phyloP scores from a whole-genome alignment of 805 yeast species.

The Ogataea trehalophila region DNA sequence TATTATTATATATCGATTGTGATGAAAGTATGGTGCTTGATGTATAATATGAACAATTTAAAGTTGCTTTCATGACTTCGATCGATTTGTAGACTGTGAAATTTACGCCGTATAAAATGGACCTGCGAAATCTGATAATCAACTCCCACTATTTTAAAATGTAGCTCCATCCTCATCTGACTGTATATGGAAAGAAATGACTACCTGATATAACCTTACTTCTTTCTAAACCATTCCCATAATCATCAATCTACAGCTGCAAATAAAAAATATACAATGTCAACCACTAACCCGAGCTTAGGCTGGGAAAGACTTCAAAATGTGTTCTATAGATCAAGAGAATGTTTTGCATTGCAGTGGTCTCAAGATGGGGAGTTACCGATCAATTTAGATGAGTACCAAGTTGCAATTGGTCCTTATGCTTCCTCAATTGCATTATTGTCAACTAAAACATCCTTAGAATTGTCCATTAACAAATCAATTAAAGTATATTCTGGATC shows the following conservation, averaged over 20 bases:
- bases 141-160: too few species aligned
- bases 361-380: slow-evolving; percentile 17
- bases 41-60: neutral
- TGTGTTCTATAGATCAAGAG: slow-evolving; percentile 59
- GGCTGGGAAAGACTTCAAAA: slow-evolving; percentile 76
- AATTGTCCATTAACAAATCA: slow-evolving; percentile 2
- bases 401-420: slow-evolving; percentile 45
- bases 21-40: neutral
- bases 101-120: too few species aligned
- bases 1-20: neutral
- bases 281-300: slow-evolving; percentile 27
- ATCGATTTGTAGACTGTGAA: neutral
- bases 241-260: too few species aligned
- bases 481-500: slow-evolving; percentile 33
- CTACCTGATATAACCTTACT: too few species aligned
- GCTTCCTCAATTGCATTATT: slow-evolving; percentile 54
- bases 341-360: slow-evolving; percentile 56
- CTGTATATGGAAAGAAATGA: too few species aligned
- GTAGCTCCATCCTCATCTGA: too few species aligned
- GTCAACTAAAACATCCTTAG: slow-evolving; percentile 22
- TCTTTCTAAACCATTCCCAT: too few species aligned
- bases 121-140: too few species aligned
- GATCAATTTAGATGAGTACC: slow-evolving; percentile 35
- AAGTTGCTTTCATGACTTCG: neutral
- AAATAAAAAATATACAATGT: slow-evolving; percentile 12